Percentiles rank a stretch among this genome's conserved stretches.
These are phyloP conservation scores for Articulospora tetracladia DNA, from an alignment of 495 filamentous ascomycete species.

Conservation along the genomic window DNA sequence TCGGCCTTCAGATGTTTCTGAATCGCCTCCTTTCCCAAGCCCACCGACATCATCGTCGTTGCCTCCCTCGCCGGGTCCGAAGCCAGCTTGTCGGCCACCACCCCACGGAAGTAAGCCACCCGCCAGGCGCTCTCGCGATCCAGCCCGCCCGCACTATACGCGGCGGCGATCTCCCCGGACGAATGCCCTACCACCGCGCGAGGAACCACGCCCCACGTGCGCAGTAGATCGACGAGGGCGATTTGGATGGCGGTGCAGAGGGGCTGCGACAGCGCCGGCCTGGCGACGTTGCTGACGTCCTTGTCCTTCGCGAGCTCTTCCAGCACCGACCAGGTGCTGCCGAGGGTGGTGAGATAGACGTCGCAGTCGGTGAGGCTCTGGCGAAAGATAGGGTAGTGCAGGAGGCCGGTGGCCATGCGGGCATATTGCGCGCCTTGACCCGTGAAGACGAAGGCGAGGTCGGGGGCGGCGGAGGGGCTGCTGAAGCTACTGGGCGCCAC, in stretches of 20 bases:
- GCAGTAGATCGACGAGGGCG: constrained; percentile 43
- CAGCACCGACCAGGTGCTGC: neutral
- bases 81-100: neutral
- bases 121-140: neutral
- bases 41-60: neutral
- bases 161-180: neutral
- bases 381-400: no score
- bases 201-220: neutral
- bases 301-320: neutral
- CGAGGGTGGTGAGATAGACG: no score
- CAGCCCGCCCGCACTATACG: neutral
- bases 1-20: no score
- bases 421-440: constrained; percentile 44
- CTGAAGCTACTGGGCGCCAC: no score
- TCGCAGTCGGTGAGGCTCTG: no score
- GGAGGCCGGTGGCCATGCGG: constrained; percentile 51
- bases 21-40: neutral
- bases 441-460: constrained; percentile 16
- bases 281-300: no score
- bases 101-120: neutral
- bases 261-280: neutral
- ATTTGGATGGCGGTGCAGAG: constrained; percentile 44
- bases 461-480: no score
- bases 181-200: neutral
- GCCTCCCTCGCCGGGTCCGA: neutral